A percentile compares a stretch with the other conserved stretches of the same genome.
These are phyloP conservation scores for Beauveria asiatica DNA, from an alignment of 2,329 filamentous ascomycete genomes.

Conservation along the genomic window DNA sequence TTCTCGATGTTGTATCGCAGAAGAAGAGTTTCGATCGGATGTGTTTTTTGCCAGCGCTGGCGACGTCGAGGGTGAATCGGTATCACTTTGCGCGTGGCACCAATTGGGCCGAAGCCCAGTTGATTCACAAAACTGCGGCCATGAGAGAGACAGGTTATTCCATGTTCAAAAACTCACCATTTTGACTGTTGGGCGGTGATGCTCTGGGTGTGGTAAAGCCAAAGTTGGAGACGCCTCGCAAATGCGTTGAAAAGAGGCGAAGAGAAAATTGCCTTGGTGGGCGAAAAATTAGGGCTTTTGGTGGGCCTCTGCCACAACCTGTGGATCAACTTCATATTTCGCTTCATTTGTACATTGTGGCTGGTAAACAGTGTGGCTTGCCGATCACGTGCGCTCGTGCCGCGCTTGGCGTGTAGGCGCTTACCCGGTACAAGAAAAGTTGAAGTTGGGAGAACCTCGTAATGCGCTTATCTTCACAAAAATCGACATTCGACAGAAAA, in stretches of 20 bases:
- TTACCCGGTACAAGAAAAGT: conserved; percentile 8
- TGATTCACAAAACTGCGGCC: conserved; percentile 30
- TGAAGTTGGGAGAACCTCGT: neutral
- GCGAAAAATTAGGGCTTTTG: conserved; percentile 30
- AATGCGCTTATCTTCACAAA: neutral
- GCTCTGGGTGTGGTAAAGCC: conserved; percentile 19
- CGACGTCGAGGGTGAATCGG: conserved; percentile 17
- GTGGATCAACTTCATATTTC: conserved; percentile 15
- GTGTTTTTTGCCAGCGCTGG: conserved; percentile 21
- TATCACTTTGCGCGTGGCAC: conserved; percentile 18
- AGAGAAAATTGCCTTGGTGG: conserved; percentile 26
- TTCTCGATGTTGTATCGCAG: conserved; percentile 5
- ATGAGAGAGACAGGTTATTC: conserved; percentile 26
- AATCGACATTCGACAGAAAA: neutral
- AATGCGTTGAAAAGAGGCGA: conserved; percentile 20
- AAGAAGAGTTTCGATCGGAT: conserved; percentile 19
- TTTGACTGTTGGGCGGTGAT: conserved; percentile 29
- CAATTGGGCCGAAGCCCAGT: conserved; percentile 26
- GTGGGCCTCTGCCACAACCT: neutral
- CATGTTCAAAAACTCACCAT: conserved; percentile 31
- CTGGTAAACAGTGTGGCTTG: conserved; percentile 7
- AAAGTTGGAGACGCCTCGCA: conserved; percentile 24
- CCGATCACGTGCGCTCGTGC: conserved; percentile 10
- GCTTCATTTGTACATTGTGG: conserved; percentile 12
- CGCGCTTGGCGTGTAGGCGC: neutral